phyloP scores from a whole-genome alignment of 306 rosid genomes.

The Dalbergia oliveri region DNA sequence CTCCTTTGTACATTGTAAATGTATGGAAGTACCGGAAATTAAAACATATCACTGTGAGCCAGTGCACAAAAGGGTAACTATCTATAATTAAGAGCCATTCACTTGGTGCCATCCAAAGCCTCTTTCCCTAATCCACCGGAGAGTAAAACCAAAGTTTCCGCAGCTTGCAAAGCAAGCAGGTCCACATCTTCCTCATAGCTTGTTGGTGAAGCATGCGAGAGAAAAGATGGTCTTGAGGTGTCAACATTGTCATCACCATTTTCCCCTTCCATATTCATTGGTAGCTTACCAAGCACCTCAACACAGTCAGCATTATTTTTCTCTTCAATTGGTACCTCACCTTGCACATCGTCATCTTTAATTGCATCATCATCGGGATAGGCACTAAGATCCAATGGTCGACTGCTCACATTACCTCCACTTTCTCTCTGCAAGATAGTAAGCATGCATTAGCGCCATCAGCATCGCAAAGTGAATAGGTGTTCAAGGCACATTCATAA shows the following conservation, averaged over 20 bases:
- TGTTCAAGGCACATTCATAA: neutral
- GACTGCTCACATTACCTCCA: neutral
- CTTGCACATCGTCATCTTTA: neutral
- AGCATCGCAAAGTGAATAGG: neutral
- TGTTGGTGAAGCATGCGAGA: neutral
- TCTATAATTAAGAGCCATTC: neutral
- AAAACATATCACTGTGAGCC: neutral
- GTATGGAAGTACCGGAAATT: neutral
- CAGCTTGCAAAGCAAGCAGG: conserved; percentile 6
- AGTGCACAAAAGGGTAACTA: neutral
- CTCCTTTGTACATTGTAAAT: neutral
- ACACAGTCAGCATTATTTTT: neutral
- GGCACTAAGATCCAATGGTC: conserved; percentile 19
- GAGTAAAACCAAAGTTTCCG: neutral
- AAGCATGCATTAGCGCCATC: conserved; percentile 8
- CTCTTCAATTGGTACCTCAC: neutral
- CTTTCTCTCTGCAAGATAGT: conserved; percentile 24
- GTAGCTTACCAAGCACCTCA: neutral
- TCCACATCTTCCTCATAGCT: neutral
- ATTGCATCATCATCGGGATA: neutral
- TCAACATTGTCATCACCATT: neutral
- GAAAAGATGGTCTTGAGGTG: neutral
- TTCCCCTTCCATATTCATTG: neutral
- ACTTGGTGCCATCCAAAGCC: neutral
- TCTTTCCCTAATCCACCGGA: neutral